A percentile compares a stretch with the other conserved stretches of the same genome.
phyloP scores from a whole-genome alignment of 108 stramenopile genomes.

The Cyclotella sp. region DNA sequence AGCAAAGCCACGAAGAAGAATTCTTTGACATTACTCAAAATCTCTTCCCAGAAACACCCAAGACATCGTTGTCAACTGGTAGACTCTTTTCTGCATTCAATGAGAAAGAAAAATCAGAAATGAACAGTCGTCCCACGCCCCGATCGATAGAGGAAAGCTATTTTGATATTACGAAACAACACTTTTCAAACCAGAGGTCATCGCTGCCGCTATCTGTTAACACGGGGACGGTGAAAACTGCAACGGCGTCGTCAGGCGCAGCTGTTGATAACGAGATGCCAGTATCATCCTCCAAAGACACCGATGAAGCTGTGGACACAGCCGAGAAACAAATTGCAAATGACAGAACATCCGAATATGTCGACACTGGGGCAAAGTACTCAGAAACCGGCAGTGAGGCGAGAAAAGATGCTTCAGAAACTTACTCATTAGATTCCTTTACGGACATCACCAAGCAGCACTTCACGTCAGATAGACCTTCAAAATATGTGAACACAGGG shows the following conservation, averaged over 20 bases:
- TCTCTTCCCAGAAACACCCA: slow-evolving; percentile 1
- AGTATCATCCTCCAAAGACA: not conserved
- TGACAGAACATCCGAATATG: too few relatives aligned
- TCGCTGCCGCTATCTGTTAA: not conserved
- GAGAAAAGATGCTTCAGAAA: not conserved
- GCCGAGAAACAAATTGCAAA: too few relatives aligned
- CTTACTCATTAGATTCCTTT: not conserved
- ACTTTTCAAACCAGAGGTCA: not conserved
- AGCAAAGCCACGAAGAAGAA: not conserved
- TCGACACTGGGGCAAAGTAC: not conserved
- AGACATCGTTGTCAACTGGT: not conserved
- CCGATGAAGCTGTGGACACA: not conserved
- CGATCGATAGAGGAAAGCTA: not conserved
- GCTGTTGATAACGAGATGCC: not conserved
- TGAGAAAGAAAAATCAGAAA: slow-evolving; percentile 8
- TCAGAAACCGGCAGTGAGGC: not conserved
- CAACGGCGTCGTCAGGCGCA: not conserved
- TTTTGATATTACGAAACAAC: slow-evolving; percentile 10
- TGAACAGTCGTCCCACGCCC: slow-evolving; percentile 7
- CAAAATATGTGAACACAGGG: not conserved
- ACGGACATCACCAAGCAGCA: slow-evolving; percentile 3
- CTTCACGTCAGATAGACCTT: slow-evolving; percentile 5
- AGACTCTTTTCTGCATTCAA: slow-evolving; percentile 1
- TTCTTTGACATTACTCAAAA: slow-evolving; percentile 20
- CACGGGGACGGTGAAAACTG: not conserved